Evolutionary conservation across 352 stramenopile genomes (phyloP).

Genomic region (Plasmopara halstedii): DNA sequence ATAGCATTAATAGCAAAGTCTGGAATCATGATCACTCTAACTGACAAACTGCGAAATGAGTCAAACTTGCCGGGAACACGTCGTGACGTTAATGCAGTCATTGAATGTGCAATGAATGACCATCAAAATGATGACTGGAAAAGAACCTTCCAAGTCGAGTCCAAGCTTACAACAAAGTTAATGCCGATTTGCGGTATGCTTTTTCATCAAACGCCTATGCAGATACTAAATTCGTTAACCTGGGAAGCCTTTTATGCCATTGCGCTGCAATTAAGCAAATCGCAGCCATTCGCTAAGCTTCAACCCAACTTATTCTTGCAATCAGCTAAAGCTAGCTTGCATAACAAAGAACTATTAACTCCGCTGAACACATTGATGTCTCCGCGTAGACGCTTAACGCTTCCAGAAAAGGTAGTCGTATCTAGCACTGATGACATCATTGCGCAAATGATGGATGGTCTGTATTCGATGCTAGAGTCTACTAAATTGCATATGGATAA

Average conservation of each 20-base stretch:
- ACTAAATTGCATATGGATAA: constrained; percentile 8
- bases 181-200: constrained; percentile 13
- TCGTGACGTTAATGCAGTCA: constrained; percentile 5
- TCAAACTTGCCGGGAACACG: constrained; percentile 13
- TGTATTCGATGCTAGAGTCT: constrained; percentile 29
- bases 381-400: constrained; percentile 36
- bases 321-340: constrained; percentile 3
- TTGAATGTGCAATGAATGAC: not conserved
- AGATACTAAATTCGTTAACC: constrained; percentile 22
- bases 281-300: constrained; percentile 13
- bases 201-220: constrained; percentile 12
- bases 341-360: constrained; percentile 16
- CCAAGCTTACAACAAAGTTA: constrained; percentile 11
- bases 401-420: constrained; percentile 34
- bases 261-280: constrained; percentile 23
- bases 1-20: constrained; percentile 22
- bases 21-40: constrained; percentile 17
- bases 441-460: constrained; percentile 27
- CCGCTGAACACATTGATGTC: constrained; percentile 23
- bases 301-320: constrained; percentile 7
- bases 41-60: constrained; percentile 23
- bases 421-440: constrained; percentile 34
- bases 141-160: not conserved
- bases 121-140: constrained; percentile 1
- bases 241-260: constrained; percentile 31